phyloP scores from a whole-genome alignment of 2,329 filamentous ascomycete species.

The Byssothecium circinans region DNA sequence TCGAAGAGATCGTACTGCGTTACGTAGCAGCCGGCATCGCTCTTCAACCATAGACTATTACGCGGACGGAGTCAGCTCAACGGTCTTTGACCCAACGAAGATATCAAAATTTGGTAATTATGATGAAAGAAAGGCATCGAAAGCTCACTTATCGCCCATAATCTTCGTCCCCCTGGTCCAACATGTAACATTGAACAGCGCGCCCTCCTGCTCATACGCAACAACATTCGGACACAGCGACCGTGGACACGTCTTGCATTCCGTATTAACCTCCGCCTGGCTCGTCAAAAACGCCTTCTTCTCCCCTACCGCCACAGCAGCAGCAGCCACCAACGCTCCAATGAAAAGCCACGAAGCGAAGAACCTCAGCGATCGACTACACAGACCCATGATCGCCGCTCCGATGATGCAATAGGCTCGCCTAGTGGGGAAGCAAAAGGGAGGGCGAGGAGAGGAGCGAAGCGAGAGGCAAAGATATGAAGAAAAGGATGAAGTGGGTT shows the following conservation, averaged over 20 bases:
- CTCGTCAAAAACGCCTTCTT: conserved; percentile 23
- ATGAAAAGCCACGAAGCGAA: not conserved
- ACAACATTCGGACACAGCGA: conserved; percentile 30
- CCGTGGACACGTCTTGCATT: conserved; percentile 37
- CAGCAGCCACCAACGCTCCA: no score
- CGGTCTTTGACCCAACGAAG: not conserved
- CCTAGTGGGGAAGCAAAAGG: not conserved
- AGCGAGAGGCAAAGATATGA: not conserved
- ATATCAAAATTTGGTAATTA: no score
- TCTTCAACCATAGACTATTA: conserved; percentile 31
- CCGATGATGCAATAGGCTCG: not conserved
- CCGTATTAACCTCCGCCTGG: conserved; percentile 26
- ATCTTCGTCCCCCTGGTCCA: conserved; percentile 35
- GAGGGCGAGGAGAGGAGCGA: no score
- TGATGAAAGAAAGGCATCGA: not conserved
- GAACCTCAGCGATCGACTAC: not conserved
- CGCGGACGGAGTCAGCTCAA: not conserved
- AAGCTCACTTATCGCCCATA: conserved; percentile 21
- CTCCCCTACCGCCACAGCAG: not conserved
- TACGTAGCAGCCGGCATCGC: conserved; percentile 30
- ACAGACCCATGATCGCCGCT: not conserved
- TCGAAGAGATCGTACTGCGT: conserved; percentile 33
- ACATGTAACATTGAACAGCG: conserved; percentile 29
- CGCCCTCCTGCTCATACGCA: conserved; percentile 14
- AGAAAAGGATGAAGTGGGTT: not conserved